phyloP scores from a whole-genome alignment of 2,329 filamentous ascomycete species.

The Truncatella angustata region DNA sequence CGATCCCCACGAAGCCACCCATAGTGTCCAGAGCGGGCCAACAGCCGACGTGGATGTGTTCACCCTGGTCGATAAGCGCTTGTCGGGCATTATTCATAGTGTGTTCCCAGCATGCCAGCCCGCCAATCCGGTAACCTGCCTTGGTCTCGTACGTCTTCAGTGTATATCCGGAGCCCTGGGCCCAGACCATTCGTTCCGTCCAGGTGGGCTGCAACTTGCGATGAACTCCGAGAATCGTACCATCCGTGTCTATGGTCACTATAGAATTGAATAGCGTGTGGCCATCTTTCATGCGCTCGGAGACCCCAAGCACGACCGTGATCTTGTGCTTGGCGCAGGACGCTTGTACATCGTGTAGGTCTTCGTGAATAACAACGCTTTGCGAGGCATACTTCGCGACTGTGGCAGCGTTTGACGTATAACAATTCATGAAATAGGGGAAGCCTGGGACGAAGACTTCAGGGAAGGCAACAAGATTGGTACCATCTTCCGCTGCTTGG shows the following conservation, averaged over 20 bases:
- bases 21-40: conserved; percentile 30
- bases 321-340: conserved; percentile 17
- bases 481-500: conserved; percentile 11
- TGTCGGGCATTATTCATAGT: conserved; percentile 29
- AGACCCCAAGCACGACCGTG: conserved; percentile 22
- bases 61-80: conserved; percentile 25
- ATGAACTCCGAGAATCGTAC: conserved; percentile 26
- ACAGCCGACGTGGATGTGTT: conserved; percentile 27
- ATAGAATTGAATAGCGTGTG: conserved; percentile 30
- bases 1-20: conserved; percentile 36
- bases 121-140: conserved; percentile 21
- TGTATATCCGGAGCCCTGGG: conserved; percentile 26
- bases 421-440: conserved; percentile 25
- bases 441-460: conserved; percentile 20
- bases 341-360: conserved; percentile 17
- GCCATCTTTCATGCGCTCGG: conserved; percentile 20
- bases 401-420: conserved; percentile 19
- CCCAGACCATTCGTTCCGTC: conserved; percentile 28
- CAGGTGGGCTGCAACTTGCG: conserved; percentile 31
- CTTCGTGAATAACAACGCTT: conserved; percentile 17
- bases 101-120: conserved; percentile 31
- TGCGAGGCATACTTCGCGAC: conserved; percentile 20
- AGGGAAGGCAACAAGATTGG: conserved; percentile 19
- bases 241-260: conserved; percentile 23
- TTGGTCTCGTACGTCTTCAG: conserved; percentile 13